A percentile compares a stretch with the other conserved stretches of the same genome.
Conservation (phyloP, 768 basidiomycete species). For the Naganishia vishniacii region DNA sequence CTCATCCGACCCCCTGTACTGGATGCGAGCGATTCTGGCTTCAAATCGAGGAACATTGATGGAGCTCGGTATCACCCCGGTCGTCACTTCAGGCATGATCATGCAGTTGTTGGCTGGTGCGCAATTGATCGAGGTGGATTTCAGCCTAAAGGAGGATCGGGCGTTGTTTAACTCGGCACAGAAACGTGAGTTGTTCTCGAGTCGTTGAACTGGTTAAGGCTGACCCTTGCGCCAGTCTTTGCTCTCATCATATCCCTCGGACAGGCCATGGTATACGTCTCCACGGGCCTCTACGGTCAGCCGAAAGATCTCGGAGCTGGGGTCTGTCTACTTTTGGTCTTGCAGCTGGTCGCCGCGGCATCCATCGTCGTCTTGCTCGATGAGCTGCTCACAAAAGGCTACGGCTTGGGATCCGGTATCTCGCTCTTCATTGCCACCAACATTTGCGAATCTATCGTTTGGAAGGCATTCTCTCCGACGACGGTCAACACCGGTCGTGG, state of each 20-base stretch:
- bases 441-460: constrained; percentile 98
- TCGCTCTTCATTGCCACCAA: constrained; percentile 99
- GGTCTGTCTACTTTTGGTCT: constrained; percentile 91
- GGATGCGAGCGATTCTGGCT: constrained; percentile 99
- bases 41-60: constrained; percentile 98
- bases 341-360: constrained; percentile 87
- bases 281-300: constrained; percentile 93
- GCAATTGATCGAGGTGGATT: constrained; percentile 95
- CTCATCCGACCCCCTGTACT: constrained; percentile 97
- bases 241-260: constrained; percentile 94
- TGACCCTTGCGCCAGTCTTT: constrained; percentile 61
- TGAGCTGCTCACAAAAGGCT: constrained; percentile 97
- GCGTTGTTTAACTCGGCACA: constrained; percentile 93
- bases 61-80: constrained; percentile 97
- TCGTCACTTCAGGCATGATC: constrained; percentile 98
- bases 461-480: constrained; percentile 98
- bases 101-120: constrained; percentile 98
- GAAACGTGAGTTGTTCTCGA: constrained; percentile 64
- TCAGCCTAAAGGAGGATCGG: constrained; percentile 91
- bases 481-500: constrained; percentile 97
- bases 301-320: constrained; percentile 90
- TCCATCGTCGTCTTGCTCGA: constrained; percentile 97
- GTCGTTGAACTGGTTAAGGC: not conserved
- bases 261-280: constrained; percentile 92
- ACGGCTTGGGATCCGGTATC: constrained; percentile 96